phyloP scores from a whole-genome alignment of 2,329 filamentous ascomycete genomes.

The Alternaria sp. region DNA sequence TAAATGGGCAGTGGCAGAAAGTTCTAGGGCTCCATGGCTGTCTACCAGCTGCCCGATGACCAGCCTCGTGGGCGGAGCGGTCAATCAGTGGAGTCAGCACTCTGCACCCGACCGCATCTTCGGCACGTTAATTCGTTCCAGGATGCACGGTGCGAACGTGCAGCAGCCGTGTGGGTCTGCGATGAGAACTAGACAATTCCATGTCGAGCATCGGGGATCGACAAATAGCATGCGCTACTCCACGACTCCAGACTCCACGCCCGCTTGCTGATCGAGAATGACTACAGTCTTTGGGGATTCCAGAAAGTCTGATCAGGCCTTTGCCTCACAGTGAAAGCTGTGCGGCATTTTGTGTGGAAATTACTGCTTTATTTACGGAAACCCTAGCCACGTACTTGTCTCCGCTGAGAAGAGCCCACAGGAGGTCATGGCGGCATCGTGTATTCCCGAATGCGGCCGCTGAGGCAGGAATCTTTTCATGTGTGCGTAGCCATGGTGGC shows the following conservation, averaged over 20 bases:
- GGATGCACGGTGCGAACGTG: constrained; percentile 14
- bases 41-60: constrained; percentile 14
- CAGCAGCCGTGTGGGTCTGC: constrained; percentile 15
- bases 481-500: neutral
- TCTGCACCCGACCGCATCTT: constrained; percentile 18
- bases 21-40: constrained; percentile 3
- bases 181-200: constrained; percentile 8
- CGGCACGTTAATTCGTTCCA: constrained; percentile 13
- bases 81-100: constrained; percentile 16
- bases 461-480: neutral
- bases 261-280: neutral
- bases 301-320: neutral
- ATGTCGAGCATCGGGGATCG: constrained; percentile 17
- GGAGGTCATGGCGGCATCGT: neutral
- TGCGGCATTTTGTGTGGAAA: neutral
- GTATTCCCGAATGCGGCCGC: neutral
- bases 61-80: constrained; percentile 11
- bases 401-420: neutral
- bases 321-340: neutral
- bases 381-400: neutral
- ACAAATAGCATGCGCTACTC: constrained; percentile 8
- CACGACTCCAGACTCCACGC: constrained; percentile 10
- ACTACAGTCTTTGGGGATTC: neutral
- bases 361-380: neutral
- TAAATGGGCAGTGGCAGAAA: constrained; percentile 10